These are phyloP conservation scores for Carex sylvatica DNA, from an alignment of 202 grass and related monocot species.

Conservation along the genomic window DNA sequence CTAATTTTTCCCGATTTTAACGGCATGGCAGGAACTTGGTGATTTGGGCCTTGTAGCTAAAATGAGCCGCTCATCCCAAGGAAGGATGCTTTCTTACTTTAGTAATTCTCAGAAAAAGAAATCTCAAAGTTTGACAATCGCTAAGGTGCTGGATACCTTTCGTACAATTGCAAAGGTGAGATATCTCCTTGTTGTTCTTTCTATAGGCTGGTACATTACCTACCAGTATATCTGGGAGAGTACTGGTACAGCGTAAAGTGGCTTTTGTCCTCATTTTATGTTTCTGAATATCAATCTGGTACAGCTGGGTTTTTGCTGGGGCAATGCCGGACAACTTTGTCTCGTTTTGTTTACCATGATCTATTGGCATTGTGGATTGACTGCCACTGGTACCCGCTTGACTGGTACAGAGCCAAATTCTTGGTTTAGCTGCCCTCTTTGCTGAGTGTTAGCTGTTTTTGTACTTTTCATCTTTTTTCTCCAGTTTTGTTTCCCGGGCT, in stretches of 20 bases:
- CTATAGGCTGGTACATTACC: not conserved
- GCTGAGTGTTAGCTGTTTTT: not conserved
- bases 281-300: not conserved
- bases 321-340: not conserved
- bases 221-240: not conserved
- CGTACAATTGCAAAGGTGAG: conserved; percentile 81
- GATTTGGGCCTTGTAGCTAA: conserved; percentile 96
- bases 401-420: not conserved
- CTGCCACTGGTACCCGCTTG: not conserved
- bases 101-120: conserved; percentile 41
- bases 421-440: not conserved
- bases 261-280: not conserved
- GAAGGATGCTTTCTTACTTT: conserved; percentile 57
- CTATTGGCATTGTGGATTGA: not conserved
- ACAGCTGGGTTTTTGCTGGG: not conserved
- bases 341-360: not conserved
- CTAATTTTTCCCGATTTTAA: not conserved
- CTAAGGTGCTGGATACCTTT: conserved; percentile 70
- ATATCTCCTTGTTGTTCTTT: conserved; percentile 27
- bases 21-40: conserved; percentile 63
- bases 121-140: conserved; percentile 73
- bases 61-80: conserved; percentile 85
- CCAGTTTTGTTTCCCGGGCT: not conserved
- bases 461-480: not conserved
- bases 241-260: not conserved